Conservation (phyloP, 306 rosid genomes). For the Quercus engelmannii region DNA sequence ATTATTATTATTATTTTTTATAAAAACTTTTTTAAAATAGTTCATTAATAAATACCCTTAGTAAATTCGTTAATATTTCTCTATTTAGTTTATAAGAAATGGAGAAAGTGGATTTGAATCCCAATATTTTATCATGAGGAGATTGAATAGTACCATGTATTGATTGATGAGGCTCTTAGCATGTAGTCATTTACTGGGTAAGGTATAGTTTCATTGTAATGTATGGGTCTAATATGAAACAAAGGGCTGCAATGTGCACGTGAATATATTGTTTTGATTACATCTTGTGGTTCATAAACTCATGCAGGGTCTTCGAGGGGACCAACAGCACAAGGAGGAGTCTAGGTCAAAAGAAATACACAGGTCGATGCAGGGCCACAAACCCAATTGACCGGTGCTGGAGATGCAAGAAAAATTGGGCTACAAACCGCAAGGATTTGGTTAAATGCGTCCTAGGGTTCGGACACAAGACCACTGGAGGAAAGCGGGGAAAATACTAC, state of each 20-base stretch:
- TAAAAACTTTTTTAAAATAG: too few species aligned
- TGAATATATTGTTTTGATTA: not conserved
- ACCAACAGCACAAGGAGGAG: conserved; percentile 50
- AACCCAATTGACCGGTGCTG: conserved; percentile 94
- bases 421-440: conserved; percentile 40
- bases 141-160: too few species aligned
- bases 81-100: too few species aligned
- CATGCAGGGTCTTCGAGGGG: conserved; percentile 31
- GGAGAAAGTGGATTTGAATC: too few species aligned
- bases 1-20: fast-evolving
- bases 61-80: too few species aligned
- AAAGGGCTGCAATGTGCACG: not conserved
- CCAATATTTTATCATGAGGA: too few species aligned
- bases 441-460: conserved; percentile 66
- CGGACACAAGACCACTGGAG: conserved; percentile 64
- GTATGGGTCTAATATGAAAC: not conserved
- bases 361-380: conserved; percentile 41
- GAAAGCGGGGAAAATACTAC: conserved; percentile 41
- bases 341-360: conserved; percentile 22
- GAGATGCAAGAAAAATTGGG: conserved; percentile 68
- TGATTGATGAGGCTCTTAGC: too few species aligned
- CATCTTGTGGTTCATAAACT: not conserved
- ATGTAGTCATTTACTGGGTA: too few species aligned
- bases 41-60: fast-evolving
- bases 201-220: not conserved